These are phyloP conservation scores for Gyrodon lividus DNA, from an alignment of 768 basidiomycete species.

Conservation along the genomic window DNA sequence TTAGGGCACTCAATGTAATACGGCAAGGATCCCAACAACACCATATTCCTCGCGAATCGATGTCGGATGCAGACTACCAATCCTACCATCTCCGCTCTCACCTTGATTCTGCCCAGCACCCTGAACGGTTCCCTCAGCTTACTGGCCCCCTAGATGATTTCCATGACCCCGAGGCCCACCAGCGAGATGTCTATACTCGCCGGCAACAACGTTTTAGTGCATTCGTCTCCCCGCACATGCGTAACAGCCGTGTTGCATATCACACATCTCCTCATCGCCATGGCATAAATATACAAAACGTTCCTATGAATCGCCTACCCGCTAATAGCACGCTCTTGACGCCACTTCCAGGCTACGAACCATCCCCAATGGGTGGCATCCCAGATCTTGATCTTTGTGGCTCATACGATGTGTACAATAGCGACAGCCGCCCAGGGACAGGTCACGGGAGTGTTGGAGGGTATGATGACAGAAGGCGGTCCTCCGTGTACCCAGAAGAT, in stretches of 20 bases:
- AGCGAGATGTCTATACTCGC: slow-evolving; percentile 20
- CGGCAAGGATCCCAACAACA: slow-evolving; percentile 19
- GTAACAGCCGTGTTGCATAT: slow-evolving; percentile 14
- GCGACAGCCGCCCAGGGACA: slow-evolving; percentile 40
- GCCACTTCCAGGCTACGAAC: slow-evolving; percentile 61
- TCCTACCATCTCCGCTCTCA: slow-evolving; percentile 17
- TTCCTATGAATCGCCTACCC: slow-evolving; percentile 45
- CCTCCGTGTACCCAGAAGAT: slow-evolving; percentile 3
- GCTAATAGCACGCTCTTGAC: slow-evolving; percentile 69
- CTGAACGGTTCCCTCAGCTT: slow-evolving; percentile 13
- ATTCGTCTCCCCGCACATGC: slow-evolving; percentile 19
- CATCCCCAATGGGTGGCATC: slow-evolving; percentile 32
- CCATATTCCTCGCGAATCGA: slow-evolving; percentile 24
- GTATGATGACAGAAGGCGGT: slow-evolving; percentile 22
- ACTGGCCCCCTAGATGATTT: slow-evolving; percentile 17
- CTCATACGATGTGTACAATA: slow-evolving; percentile 40
- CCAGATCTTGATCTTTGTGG: slow-evolving; percentile 17
- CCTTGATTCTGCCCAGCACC: slow-evolving; percentile 29
- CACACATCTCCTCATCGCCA: slow-evolving; percentile 26
- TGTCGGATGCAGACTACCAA: slow-evolving; percentile 25
- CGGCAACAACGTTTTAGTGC: slow-evolving; percentile 28
- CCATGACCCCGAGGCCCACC: slow-evolving; percentile 18
- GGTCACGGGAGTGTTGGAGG: slow-evolving; percentile 34
- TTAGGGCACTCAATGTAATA: slow-evolving; percentile 15
- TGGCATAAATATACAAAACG: slow-evolving; percentile 15